These are phyloP conservation scores for Ambrosiella xylebori DNA, from an alignment of 2,329 filamentous ascomycete genomes.

Conservation along the genomic window DNA sequence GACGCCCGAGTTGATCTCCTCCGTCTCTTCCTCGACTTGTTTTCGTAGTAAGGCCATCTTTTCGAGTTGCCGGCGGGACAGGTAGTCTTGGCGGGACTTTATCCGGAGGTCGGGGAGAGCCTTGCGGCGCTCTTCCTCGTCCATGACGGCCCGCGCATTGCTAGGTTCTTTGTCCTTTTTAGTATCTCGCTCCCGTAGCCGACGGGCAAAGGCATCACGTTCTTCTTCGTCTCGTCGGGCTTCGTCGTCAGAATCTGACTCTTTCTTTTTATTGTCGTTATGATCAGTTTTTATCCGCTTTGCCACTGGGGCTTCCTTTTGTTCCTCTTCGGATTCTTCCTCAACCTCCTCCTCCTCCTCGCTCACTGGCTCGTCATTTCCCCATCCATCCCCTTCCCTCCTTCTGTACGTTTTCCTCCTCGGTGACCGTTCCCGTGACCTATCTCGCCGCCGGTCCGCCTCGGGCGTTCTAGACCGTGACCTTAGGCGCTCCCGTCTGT, in stretches of 20 bases:
- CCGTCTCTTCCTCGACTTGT: slow-evolving; percentile 77
- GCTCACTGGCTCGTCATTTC: slow-evolving; percentile 48
- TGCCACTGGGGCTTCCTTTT: slow-evolving; percentile 44
- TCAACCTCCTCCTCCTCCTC: slow-evolving; percentile 29
- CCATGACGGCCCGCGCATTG: slow-evolving; percentile 31
- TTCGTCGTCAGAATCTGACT: not conserved
- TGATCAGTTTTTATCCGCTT: slow-evolving; percentile 53
- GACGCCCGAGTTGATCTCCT: slow-evolving; percentile 61
- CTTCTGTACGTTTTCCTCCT: too few relatives aligned
- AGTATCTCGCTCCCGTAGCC: slow-evolving; percentile 55
- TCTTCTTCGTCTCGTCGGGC: slow-evolving; percentile 50
- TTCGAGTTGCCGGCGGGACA: slow-evolving; percentile 82
- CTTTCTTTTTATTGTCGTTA: slow-evolving; percentile 20
- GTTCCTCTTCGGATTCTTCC: slow-evolving; percentile 37
- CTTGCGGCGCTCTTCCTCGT: slow-evolving; percentile 47
- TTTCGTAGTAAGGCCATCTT: slow-evolving; percentile 70
- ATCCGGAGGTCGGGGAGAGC: slow-evolving; percentile 69
- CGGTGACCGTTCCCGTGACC: too few relatives aligned
- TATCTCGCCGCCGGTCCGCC: too few relatives aligned
- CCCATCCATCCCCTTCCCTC: slow-evolving; percentile 53
- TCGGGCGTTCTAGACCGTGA: too few relatives aligned
- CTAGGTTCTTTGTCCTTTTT: slow-evolving; percentile 45
- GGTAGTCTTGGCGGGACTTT: slow-evolving; percentile 76
- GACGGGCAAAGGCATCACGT: slow-evolving; percentile 62
- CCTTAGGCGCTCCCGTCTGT: too few relatives aligned